Conservation (phyloP, 106 monocot species). For the Amphibolis antarctica region DNA sequence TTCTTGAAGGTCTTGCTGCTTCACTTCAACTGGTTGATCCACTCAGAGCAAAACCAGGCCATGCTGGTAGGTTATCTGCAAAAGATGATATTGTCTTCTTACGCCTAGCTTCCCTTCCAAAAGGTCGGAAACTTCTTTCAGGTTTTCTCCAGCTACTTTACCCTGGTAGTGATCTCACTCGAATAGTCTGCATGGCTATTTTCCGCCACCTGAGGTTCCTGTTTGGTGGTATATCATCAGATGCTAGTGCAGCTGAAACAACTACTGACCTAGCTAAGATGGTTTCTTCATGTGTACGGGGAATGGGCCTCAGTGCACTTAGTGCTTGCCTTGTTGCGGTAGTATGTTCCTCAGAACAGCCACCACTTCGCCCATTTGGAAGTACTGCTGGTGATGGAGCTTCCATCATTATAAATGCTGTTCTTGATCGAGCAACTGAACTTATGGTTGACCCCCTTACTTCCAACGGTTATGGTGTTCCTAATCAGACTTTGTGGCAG, state of each 20-base stretch:
- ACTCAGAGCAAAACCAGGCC: constrained; percentile 11
- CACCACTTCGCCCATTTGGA: constrained; percentile 19
- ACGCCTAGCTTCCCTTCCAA: constrained; percentile 12
- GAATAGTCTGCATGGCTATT: constrained; percentile 15
- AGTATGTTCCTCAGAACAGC: constrained; percentile 14
- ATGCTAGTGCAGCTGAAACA: constrained; percentile 2
- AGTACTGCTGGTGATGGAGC: constrained; percentile 16
- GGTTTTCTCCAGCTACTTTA: constrained; percentile 6
- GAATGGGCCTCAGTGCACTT: constrained; percentile 11
- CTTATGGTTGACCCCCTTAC: constrained; percentile 7
- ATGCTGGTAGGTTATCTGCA: not conserved
- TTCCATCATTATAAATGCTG: constrained; percentile 6
- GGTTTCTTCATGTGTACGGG: constrained; percentile 7
- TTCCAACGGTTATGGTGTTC: not conserved
- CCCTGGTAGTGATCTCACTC: constrained; percentile 14
- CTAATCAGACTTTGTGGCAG: constrained; percentile 19
- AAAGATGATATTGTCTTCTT: constrained; percentile 16
- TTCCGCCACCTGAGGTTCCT: constrained; percentile 18
- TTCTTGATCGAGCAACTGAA: constrained; percentile 17
- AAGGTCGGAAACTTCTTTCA: constrained; percentile 17
- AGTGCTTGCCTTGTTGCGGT: constrained; percentile 19
- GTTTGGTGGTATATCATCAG: constrained; percentile 3
- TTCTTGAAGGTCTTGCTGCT: constrained; percentile 15
- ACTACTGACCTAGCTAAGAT: constrained; percentile 9
- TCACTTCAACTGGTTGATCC: constrained; percentile 20